Evolutionary conservation across 768 basidiomycete species (phyloP).

Genomic region (Pisolithus tinctorius): DNA sequence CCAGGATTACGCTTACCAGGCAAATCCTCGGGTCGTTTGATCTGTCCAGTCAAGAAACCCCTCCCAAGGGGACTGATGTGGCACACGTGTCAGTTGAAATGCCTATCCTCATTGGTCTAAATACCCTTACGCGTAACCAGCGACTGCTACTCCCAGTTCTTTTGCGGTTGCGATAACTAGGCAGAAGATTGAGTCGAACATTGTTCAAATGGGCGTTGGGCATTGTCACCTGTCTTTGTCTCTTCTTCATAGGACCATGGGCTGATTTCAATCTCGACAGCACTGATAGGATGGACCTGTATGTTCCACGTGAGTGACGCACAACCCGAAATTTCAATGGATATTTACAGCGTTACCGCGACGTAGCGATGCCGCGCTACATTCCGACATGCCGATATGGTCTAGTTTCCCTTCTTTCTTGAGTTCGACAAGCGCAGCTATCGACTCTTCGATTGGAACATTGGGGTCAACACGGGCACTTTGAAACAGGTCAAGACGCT

Average conservation of each 20-base stretch:
- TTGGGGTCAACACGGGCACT: constrained; percentile 40
- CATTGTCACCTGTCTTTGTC: constrained; percentile 34
- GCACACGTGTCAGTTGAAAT: background rate
- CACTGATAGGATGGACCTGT: constrained; percentile 48
- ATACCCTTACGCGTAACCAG: constrained; percentile 47
- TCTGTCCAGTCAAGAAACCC: constrained; percentile 46
- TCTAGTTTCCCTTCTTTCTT: constrained; percentile 28
- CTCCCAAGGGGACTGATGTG: constrained; percentile 42
- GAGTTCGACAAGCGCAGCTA: constrained; percentile 35
- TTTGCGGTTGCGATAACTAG: constrained; percentile 45
- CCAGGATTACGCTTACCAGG: constrained; percentile 12
- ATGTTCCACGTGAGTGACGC: background rate
- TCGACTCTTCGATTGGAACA: constrained; percentile 39
- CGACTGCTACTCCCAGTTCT: constrained; percentile 52
- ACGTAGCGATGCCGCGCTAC: constrained; percentile 39
- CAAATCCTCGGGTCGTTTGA: constrained; percentile 34
- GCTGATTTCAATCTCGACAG: constrained; percentile 64
- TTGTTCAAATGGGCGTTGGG: background rate
- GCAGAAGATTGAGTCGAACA: background rate
- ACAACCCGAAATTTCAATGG: background rate
- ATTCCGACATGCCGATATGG: constrained; percentile 52
- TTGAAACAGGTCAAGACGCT: constrained; percentile 57
- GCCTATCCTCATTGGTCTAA: background rate
- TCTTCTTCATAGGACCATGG: constrained; percentile 52
- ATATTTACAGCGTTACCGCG: constrained; percentile 26